Conservation (phyloP, 768 basidiomycete species). For the Coprinellus aureogranulatus region DNA sequence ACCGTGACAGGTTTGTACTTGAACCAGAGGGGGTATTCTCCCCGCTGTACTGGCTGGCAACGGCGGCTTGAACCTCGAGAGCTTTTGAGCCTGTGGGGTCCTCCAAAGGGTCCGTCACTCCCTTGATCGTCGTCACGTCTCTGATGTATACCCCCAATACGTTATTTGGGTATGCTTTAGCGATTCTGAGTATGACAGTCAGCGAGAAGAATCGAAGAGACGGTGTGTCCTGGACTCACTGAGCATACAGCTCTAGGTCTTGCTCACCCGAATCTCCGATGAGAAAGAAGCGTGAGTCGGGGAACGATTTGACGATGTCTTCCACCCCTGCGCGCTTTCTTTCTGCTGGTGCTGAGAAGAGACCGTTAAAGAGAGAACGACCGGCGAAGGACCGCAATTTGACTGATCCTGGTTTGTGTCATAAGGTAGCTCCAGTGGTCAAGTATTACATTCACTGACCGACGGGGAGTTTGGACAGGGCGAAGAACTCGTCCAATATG, state of each 20-base stretch:
- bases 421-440: background rate
- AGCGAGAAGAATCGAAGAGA: background rate
- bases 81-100: constrained; percentile 63
- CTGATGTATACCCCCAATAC: constrained; percentile 82
- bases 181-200: constrained; percentile 39
- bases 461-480: constrained; percentile 62
- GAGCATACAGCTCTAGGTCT: constrained; percentile 86
- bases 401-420: constrained; percentile 57
- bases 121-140: constrained; percentile 51
- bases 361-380: constrained; percentile 76
- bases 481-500: constrained; percentile 72
- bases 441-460: constrained; percentile 32
- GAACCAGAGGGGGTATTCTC: background rate
- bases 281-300: constrained; percentile 72
- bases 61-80: constrained; percentile 25
- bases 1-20: too few relatives aligned
- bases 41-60: background rate
- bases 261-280: constrained; percentile 95
- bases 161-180: constrained; percentile 64
- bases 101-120: constrained; percentile 38
- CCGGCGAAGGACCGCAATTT: constrained; percentile 84
- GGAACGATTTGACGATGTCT: constrained; percentile 76
- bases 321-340: constrained; percentile 80
- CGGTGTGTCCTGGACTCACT: constrained; percentile 32
- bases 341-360: constrained; percentile 77